Base-by-base conservation (phyloP, 768 basidiomycete species). In the Mycena vitilis region DNA sequence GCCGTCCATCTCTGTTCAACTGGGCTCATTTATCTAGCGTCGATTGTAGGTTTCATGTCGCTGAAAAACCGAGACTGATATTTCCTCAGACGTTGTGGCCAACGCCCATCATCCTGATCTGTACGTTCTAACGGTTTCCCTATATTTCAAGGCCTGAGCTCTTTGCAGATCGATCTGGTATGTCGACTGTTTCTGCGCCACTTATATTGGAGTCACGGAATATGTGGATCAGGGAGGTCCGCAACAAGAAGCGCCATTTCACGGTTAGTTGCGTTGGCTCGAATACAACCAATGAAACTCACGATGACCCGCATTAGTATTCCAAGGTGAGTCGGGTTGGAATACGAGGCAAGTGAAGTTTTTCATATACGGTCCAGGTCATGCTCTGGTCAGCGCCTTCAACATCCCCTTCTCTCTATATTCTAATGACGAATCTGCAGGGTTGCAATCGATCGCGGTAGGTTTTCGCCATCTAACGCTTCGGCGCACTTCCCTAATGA, bases 361-460 rank as follows among this genome's bases (percentile, higher is more conserved):
- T 15, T 40, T 11, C 45, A 49, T 70, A 75, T 34, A 36, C 37
- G 64, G 42, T 51, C 51, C 60, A 94, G 90, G 85, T 96, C 52
- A 97, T 97, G 95, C 86, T 96, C 74, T 96, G 95, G 94, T 94
- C 72, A 45, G 77, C 62, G 9, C 40, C 36, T 42, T 36, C 30
- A 36, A 1, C 1, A 5, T 30, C 13, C 55, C 2, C 34, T 34
- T 18, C 49, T 63, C 20, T 2, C 53, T n/a, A 22, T 58, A 49
- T 9, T 47, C 60, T 66, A 48, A 69, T 45, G 34, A 23, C 47
- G 15, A 40, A 13, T 52, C 57, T 45, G 15, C 68, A 95, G 95
- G 96, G 96, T 98, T 54, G 96, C 96, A 0, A 89, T 98, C 63
- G 96, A 99, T 73, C 85, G 97, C 83, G 96, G 96, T 83, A 71